phyloP scores from a whole-genome alignment of 768 basidiomycete species.

The Russula vinacea region DNA sequence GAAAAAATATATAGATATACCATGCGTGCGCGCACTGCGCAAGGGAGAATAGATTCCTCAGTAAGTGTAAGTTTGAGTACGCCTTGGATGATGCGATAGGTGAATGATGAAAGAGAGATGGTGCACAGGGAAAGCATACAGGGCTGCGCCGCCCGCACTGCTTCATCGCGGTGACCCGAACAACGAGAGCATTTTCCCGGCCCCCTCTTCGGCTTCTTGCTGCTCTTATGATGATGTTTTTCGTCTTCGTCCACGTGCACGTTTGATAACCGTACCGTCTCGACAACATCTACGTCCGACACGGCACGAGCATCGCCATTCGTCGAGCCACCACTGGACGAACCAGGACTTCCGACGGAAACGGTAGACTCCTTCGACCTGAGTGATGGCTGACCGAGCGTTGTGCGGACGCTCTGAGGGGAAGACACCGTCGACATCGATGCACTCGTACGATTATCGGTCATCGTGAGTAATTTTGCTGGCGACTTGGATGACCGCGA shows the following conservation, averaged over 20 bases:
- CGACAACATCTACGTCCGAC: slow-evolving; percentile 24
- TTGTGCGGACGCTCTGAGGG: slow-evolving; percentile 48
- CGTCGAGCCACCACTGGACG: slow-evolving; percentile 66
- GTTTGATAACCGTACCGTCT: slow-evolving; percentile 19
- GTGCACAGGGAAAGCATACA: neutral
- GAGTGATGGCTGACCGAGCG: slow-evolving; percentile 58
- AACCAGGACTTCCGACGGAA: slow-evolving; percentile 68
- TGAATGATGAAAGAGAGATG: neutral
- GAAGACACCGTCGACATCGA: slow-evolving; percentile 50
- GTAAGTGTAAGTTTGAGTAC: neutral
- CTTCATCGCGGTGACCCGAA: slow-evolving; percentile 63
- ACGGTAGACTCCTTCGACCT: slow-evolving; percentile 77
- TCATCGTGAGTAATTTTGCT: slow-evolving; percentile 39
- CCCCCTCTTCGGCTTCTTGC: slow-evolving; percentile 84
- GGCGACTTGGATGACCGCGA: slow-evolving; percentile 38
- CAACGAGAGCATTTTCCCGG: slow-evolving; percentile 79
- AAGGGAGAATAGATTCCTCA: slow-evolving; percentile 17
- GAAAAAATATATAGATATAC: slow-evolving; percentile 26
- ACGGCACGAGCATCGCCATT: slow-evolving; percentile 46
- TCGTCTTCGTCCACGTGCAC: slow-evolving; percentile 40
- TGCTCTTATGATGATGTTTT: slow-evolving; percentile 50
- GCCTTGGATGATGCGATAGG: neutral
- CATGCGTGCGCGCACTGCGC: slow-evolving; percentile 21
- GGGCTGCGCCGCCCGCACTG: neutral
- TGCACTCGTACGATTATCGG: slow-evolving; percentile 49